These are phyloP conservation scores for Chlorella vulgaris DNA, from an alignment of 139 green algal species.

Conservation along the genomic window DNA sequence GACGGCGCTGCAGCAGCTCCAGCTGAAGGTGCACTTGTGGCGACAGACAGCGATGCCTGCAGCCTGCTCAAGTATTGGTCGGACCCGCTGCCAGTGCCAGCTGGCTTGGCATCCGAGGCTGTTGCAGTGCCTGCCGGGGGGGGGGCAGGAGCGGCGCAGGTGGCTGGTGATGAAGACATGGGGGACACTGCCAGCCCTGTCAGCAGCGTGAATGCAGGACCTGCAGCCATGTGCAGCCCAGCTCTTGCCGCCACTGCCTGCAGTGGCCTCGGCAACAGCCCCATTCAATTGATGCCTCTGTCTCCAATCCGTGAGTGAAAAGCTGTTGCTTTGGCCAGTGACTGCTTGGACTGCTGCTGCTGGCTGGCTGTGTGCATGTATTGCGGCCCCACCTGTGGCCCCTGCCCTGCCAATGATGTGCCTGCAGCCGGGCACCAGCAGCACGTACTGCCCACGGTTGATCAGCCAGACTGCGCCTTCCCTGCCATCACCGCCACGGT, in stretches of 20 bases:
- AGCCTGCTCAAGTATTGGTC: conserved; percentile 22
- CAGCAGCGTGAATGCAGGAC: not conserved
- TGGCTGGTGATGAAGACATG: not conserved
- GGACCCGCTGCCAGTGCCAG: conserved; percentile 13
- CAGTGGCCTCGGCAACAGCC: conserved; percentile 4
- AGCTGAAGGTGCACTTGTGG: not conserved
- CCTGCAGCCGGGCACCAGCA: conserved; percentile 11
- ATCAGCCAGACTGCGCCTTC: conserved; percentile 21
- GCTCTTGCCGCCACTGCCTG: not conserved
- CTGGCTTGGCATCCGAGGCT: not conserved
- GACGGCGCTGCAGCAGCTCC: not conserved
- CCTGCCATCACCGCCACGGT: conserved; percentile 1
- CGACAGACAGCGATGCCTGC: not conserved
- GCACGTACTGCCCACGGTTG: conserved; percentile 14
- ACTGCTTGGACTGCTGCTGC: not conserved
- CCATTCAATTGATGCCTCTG: no score
- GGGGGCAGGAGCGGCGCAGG: not conserved
- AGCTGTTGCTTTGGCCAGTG: not conserved
- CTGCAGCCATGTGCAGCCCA: not conserved
- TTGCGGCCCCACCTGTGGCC: not conserved
- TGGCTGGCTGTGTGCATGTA: not conserved
- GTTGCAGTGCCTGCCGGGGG: not conserved
- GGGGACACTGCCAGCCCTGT: conserved; percentile 25
- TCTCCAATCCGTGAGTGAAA: no score
- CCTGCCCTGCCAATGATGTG: not conserved